phyloP scores from a whole-genome alignment of 805 yeast genomes.

The Ogataea methylovora region DNA sequence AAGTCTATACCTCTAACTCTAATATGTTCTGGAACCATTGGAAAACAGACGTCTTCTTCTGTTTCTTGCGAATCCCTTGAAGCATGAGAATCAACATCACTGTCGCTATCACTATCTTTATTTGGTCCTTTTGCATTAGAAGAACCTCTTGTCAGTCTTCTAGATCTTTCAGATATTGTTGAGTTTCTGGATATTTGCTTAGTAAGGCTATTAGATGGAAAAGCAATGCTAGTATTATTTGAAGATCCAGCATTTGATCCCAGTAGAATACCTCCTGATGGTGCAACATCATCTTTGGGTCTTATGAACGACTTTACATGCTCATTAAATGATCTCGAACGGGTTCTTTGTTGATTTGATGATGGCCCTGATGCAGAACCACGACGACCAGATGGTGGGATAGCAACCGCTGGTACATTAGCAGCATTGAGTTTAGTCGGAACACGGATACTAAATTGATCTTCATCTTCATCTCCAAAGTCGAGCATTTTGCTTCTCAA shows the following conservation, averaged over 20 bases:
- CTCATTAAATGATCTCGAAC: constrained; percentile 34
- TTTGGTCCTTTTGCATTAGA: constrained; percentile 11
- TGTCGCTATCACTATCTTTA: constrained; percentile 32
- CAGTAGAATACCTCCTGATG: constrained; percentile 24
- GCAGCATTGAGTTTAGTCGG: constrained; percentile 11
- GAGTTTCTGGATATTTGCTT: constrained; percentile 25
- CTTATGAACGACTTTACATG: constrained; percentile 30
- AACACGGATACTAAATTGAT: constrained; percentile 17
- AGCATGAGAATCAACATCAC: constrained; percentile 65
- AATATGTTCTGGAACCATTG: constrained; percentile 66
- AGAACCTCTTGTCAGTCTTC: constrained; percentile 10
- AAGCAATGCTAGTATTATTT: constrained; percentile 2
- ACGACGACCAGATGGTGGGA: not conserved
- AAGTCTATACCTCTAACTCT: constrained; percentile 76
- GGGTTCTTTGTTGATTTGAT: not conserved
- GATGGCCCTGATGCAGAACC: constrained; percentile 1
- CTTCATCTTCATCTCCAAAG: constrained; percentile 21
- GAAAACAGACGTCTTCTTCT: constrained; percentile 97
- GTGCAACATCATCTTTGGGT: constrained; percentile 22
- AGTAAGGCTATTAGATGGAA: constrained; percentile 10
- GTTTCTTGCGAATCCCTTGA: constrained; percentile 82
- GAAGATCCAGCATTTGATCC: constrained; percentile 7
- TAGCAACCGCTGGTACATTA: not conserved
- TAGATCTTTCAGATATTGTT: constrained; percentile 18
- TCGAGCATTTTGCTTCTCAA: constrained; percentile 21